Evolutionary conservation across 352 stramenopile species (phyloP).

Genomic region (Phytophthora uliginosa): DNA sequence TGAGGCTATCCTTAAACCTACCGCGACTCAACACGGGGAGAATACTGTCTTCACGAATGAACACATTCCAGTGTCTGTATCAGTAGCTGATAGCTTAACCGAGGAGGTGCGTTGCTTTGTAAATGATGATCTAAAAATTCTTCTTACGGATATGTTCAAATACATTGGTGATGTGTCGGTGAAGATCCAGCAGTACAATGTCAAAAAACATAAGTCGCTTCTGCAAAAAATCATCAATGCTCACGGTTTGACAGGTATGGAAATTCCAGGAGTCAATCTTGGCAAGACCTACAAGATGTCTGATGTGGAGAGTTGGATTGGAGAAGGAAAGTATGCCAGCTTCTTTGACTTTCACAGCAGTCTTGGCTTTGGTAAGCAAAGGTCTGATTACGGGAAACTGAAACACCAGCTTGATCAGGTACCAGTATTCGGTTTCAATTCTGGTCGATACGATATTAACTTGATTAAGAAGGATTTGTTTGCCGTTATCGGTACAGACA

Average conservation of each 20-base stretch:
- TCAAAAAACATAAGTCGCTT: constrained; percentile 1
- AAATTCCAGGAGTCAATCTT: constrained; percentile 8
- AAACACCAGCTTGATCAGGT: constrained; percentile 8
- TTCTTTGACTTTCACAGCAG: constrained; percentile 6
- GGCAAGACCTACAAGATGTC: constrained; percentile 6
- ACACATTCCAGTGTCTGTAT: background rate
- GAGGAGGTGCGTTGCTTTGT: constrained; percentile 13
- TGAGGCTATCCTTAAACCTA: constrained; percentile 9
- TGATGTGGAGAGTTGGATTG: constrained; percentile 6
- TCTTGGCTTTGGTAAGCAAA: constrained; percentile 1
- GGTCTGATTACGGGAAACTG: background rate
- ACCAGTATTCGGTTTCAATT: constrained; percentile 28
- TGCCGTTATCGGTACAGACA: constrained; percentile 16
- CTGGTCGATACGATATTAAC: constrained; percentile 26
- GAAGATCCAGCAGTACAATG: constrained; percentile 11
- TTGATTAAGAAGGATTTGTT: constrained; percentile 47
- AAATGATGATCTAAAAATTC: background rate
- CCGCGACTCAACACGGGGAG: background rate
- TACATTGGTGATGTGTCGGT: constrained; percentile 1
- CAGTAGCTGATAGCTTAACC: constrained; percentile 7
- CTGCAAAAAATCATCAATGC: constrained; percentile 7
- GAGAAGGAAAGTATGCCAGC: constrained; percentile 4
- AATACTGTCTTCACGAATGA: constrained; percentile 4
- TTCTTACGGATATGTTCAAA: constrained; percentile 8
- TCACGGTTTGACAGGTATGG: constrained; percentile 10